Percentiles rank a stretch among this genome's conserved stretches.
Evolutionary conservation across 768 basidiomycete genomes (phyloP).

Genomic region (Favolaschia claudopus): DNA sequence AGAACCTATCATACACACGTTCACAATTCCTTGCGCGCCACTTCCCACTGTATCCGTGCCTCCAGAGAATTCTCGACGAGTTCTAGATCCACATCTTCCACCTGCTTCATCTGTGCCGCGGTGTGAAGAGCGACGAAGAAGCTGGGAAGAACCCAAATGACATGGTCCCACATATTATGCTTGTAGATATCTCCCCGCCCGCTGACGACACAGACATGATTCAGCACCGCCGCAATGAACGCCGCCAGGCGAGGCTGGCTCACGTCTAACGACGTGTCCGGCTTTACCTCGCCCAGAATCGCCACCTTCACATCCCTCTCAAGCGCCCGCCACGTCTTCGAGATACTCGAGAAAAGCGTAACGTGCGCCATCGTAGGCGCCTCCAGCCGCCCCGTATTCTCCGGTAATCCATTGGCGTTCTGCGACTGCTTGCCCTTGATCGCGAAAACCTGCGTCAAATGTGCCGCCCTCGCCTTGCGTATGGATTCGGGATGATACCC

Average conservation of each 20-base stretch:
- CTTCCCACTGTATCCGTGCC: constrained; percentile 22
- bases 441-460: constrained; percentile 19
- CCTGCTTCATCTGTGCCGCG: constrained; percentile 23
- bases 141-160: constrained; percentile 22
- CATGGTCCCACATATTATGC: neutral
- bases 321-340: constrained; percentile 23
- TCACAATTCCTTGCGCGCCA: neutral
- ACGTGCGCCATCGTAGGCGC: constrained; percentile 21
- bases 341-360: constrained; percentile 18
- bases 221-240: neutral
- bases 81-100: constrained; percentile 22
- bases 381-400: constrained; percentile 20
- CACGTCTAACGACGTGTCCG: neutral
- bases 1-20: neutral
- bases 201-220: constrained; percentile 17
- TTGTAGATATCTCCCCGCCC: constrained; percentile 19
- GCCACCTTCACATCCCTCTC: constrained; percentile 7
- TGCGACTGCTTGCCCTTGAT: constrained; percentile 9
- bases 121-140: constrained; percentile 24
- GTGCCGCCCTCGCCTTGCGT: constrained; percentile 18
- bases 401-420: constrained; percentile 17
- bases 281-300: constrained; percentile 5
- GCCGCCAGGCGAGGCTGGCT: constrained; percentile 2
- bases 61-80: constrained; percentile 15
- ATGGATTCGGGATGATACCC: constrained; percentile 10